phyloP scores from a whole-genome alignment of 352 stramenopile species.

The Peronospora belbahrii region DNA sequence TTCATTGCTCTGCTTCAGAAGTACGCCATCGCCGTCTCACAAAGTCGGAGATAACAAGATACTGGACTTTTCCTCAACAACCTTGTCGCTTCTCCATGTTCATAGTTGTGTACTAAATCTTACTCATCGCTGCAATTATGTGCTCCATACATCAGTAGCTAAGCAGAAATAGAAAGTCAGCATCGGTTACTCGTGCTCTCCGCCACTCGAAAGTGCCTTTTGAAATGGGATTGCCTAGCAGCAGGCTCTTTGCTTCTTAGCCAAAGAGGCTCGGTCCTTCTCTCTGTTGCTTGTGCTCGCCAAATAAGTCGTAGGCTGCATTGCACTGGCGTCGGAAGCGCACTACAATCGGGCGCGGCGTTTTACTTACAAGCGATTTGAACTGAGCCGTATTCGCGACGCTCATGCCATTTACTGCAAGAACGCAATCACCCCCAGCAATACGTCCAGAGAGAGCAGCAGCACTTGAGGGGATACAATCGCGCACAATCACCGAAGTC shows the following conservation, averaged over 20 bases:
- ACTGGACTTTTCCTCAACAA: no score
- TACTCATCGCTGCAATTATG: no score
- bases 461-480: conserved; percentile 51
- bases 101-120: no score
- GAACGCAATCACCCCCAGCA: conserved; percentile 51
- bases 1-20: no score
- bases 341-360: conserved; percentile 55
- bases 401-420: conserved; percentile 58
- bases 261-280: conserved; percentile 20
- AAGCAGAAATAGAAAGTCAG: no score
- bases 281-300: conserved; percentile 27
- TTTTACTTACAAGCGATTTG: conserved; percentile 50
- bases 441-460: conserved; percentile 52
- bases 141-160: no score
- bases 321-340: conserved; percentile 48
- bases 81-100: no score
- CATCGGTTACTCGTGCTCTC: no score
- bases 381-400: conserved; percentile 71
- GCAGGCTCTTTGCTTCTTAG: conserved; percentile 2
- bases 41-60: no score
- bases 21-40: no score
- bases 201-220: no score
- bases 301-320: conserved; percentile 63
- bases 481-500: conserved; percentile 52
- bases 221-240: no score